These are phyloP conservation scores for Phytopythium helicoides DNA, from an alignment of 352 stramenopile genomes.

Conservation along the genomic window DNA sequence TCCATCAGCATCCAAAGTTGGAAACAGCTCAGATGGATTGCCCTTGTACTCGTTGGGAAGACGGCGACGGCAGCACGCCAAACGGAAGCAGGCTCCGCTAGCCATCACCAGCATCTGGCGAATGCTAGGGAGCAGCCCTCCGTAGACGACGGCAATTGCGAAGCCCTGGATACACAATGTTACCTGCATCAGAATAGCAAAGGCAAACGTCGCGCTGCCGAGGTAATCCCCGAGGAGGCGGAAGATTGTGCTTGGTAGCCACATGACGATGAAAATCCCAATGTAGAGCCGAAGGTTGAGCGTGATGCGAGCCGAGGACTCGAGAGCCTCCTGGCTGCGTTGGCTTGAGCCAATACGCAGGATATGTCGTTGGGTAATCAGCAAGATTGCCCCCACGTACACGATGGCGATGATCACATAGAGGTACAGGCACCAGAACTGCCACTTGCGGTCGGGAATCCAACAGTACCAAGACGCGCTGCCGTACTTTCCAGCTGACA, in stretches of 20 bases:
- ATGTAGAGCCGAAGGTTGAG: conserved; percentile 73
- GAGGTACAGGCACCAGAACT: conserved; percentile 62
- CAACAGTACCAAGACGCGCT: conserved; percentile 80
- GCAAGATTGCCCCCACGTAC: conserved; percentile 67
- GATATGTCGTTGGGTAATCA: conserved; percentile 61
- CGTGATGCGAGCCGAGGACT: conserved; percentile 61
- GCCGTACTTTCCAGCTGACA: conserved; percentile 14
- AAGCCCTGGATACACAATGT: conserved; percentile 65
- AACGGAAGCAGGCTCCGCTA: not conserved
- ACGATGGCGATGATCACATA: conserved; percentile 61
- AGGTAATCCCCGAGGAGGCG: conserved; percentile 48
- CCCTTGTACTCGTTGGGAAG: conserved; percentile 27
- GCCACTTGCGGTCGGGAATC: conserved; percentile 41
- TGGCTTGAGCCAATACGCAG: conserved; percentile 29
- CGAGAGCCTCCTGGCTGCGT: conserved; percentile 59
- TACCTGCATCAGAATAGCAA: conserved; percentile 66
- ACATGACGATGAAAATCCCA: conserved; percentile 64
- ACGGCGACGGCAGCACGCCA: conserved; percentile 19
- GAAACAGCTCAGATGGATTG: conserved; percentile 29
- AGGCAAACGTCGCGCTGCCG: conserved; percentile 35
- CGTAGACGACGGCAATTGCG: conserved; percentile 64
- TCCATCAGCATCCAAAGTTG: conserved; percentile 15
- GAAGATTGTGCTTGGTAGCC: conserved; percentile 60
- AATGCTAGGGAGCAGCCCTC: conserved; percentile 41
- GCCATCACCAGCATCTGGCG: conserved; percentile 5